A percentile compares a stretch with the other conserved stretches of the same genome.
These are phyloP conservation scores for Trypanosoma mega DNA, from an alignment of 208 protist genomes.

Conservation along the genomic window DNA sequence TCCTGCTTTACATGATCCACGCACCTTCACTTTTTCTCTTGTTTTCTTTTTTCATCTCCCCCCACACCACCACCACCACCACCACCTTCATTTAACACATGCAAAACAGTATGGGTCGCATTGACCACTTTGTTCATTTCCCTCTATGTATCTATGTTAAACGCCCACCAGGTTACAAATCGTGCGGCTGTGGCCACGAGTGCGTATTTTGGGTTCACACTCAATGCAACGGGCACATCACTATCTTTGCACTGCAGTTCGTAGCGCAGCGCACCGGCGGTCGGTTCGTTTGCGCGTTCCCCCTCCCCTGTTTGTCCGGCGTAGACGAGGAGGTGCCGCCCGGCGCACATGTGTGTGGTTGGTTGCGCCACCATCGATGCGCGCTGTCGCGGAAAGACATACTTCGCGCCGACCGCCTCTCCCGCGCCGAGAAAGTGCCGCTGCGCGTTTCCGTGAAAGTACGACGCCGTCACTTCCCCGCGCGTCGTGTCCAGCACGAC, in stretches of 20 bases:
- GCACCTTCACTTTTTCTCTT: too few relatives aligned
- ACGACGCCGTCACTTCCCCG: constrained; percentile 29
- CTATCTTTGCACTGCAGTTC: constrained; percentile 79
- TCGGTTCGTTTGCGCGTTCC: too few relatives aligned
- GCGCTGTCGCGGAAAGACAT: constrained; percentile 39
- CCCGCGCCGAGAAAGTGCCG: constrained; percentile 58
- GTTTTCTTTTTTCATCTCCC: background rate
- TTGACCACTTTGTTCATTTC: background rate
- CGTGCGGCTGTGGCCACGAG: constrained; percentile 68
- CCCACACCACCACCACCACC: too few relatives aligned
- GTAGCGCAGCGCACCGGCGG: constrained; percentile 53
- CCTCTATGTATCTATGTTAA: constrained; percentile 34
- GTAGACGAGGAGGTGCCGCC: constrained; percentile 79
- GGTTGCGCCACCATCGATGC: constrained; percentile 54
- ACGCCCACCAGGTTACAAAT: constrained; percentile 79
- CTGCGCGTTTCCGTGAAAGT: constrained; percentile 59
- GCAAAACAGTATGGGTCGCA: constrained; percentile 2
- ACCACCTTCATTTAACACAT: too few relatives aligned
- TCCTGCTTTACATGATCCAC: too few relatives aligned
- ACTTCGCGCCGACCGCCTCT: constrained; percentile 65
- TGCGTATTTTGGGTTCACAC: constrained; percentile 64
- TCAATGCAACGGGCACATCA: constrained; percentile 59
- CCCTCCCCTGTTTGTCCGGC: constrained; percentile 20
- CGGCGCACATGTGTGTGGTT: constrained; percentile 54
- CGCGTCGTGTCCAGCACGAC: constrained; percentile 45